Evolutionary conservation across 225 moss, liverwort and hornwort species (phyloP).

Genomic region (Marchantia paleacea): DNA sequence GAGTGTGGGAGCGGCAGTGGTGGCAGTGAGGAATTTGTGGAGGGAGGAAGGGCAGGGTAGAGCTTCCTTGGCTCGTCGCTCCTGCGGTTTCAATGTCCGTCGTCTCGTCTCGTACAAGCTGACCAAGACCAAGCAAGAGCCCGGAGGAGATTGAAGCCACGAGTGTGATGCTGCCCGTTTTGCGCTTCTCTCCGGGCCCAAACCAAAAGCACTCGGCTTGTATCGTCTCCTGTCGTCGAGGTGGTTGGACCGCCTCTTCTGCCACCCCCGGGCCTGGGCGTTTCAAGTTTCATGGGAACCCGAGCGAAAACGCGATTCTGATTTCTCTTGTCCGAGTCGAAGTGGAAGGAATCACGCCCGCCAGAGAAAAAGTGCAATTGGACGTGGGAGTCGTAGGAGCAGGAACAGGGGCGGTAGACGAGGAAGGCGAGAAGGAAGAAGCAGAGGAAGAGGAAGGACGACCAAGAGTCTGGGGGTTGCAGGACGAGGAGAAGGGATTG

Average conservation of each 20-base stretch:
- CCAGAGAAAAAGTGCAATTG: not conserved
- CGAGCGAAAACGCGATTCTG: not conserved
- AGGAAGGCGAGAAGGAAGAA: not conserved
- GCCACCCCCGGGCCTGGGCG: not conserved
- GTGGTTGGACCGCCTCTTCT: not conserved
- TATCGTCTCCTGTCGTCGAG: not conserved
- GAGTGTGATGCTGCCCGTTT: slow-evolving; percentile 23
- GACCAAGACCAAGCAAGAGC: not conserved
- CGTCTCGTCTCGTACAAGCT: not conserved
- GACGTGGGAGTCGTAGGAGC: too few relatives aligned
- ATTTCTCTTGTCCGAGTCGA: not conserved
- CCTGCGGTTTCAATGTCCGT: not conserved
- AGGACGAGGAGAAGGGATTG: not conserved
- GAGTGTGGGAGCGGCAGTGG: not conserved
- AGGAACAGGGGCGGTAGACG: not conserved
- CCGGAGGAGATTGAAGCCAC: not conserved
- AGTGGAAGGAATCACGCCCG: not conserved
- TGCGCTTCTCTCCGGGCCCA: slow-evolving; percentile 2
- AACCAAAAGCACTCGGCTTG: not conserved
- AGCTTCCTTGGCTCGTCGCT: slow-evolving; percentile 9
- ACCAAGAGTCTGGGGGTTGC: not conserved
- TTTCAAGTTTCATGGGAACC: slow-evolving; percentile 6
- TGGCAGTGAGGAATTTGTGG: not conserved
- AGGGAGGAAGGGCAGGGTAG: not conserved
- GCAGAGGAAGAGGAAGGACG: not conserved